Evolutionary conservation across 2,329 filamentous ascomycete species (phyloP), one percentile per base, ranked within the genome.

Genomic region (Talaromyces sp.): DNA sequence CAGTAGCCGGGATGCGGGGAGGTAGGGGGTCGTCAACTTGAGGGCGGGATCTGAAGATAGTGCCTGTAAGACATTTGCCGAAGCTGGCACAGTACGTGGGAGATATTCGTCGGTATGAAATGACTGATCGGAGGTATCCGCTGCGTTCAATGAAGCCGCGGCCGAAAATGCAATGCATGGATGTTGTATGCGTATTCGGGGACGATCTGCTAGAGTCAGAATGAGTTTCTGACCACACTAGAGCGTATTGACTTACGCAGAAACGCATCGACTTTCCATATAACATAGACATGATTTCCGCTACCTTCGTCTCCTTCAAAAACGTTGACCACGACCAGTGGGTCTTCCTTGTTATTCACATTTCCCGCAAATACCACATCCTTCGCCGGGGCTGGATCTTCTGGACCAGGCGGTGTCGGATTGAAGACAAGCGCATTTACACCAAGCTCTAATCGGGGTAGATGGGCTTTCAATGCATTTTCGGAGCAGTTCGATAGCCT

Each of bases 1-100:
- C 67, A 83, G 80, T 59, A 88, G 81, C 57, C 84, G 78, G 50
- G 84, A 83, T 27, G 85, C 84, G n/a, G 85, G 85, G 11, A 88
- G 79, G 66, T 83, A 84, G 27, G 85, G 83, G 52, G 82, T 76
- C 33, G 80, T 77, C 27, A 79, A 77, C n/a, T 72, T 72, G 35
- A 84, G 73, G 2, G 78, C 76, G 50, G 82, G 82, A 66, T 85
- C 82, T 52, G 77, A 78, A 24, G 82, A 79, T 60, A 88, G 80
- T 3, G 86, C 78, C 68, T 86, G 82, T 10, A 88, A 77, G 16
- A 88, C 78, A 66, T 88, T 88, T 10, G 82, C 75, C 0, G 86
- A 84, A n/a, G 84, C 79, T 6, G 85, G 84, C n/a, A 84, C 76
- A 54, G 82, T 78, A 57, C 83, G 82, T 16, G 83, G 80, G 7